Evolutionary conservation across 1,284 basidiomycete genomes (phyloP), one percentile per base, ranked within the genome.

Genomic region (Tilletia horrida): DNA sequence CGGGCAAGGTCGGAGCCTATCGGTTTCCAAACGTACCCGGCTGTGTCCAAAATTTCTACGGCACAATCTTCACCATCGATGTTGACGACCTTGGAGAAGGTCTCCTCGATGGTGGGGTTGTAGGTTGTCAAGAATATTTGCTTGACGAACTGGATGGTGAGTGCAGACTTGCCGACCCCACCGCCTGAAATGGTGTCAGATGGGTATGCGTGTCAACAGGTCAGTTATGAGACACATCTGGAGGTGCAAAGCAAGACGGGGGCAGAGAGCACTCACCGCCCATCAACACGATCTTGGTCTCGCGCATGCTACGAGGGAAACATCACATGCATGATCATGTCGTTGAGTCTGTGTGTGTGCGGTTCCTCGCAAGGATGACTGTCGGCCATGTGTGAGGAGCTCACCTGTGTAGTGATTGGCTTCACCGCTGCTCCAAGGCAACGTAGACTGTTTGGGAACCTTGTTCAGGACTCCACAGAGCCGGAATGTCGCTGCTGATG

Each of bases 21-120:
- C n/a, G n/a, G n/a, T n/a, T 52, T 21, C 1, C 48, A 21, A 23
- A 9, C 16, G 63, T 59, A 71, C 70, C 77, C 77, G 14, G 77
- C 77, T 0, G 77, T 79, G 45, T 79, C 77, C 45, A 79, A 66
- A 48, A 79, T 76, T 48, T 79, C 77, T 27, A 79, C 73, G 45
- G 77, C 64, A 44, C 73, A 77, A 40, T 75, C 69, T 21, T 76
- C 71, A 1, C 72, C 76, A 55, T 79, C 77, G 35, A 79, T 77
- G 62, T 67, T 69, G 50, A 77, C 67, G 9, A 71, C 64, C 52
- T 79, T 79, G 57, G 74, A 69, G 25, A 78, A 79, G 11, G 77
- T 76, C 64, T 79, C 77, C 64, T 79, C 77, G 66, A 79, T 79
- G 45, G 77, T 79, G 9, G 77, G 77, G 64, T 79, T 76, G 63